Evolutionary conservation across 1,139 yeast species (phyloP), one percentile per base, ranked within the genome.

Genomic region (Kurtzmaniella quercitrusa): DNA sequence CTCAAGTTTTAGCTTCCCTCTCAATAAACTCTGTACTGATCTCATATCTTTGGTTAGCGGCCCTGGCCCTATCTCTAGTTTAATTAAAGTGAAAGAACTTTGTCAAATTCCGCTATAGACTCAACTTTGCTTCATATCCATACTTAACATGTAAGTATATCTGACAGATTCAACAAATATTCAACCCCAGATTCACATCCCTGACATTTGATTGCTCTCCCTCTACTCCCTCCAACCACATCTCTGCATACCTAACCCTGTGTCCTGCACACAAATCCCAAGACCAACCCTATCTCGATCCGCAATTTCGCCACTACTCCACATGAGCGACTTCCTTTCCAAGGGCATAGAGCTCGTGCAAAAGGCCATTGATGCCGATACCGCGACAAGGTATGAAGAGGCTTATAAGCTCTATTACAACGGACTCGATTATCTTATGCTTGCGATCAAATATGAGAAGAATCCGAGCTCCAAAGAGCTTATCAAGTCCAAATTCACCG

Each of bases 341-440:
- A 94, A 93, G 63, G 99, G 98, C 17, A 89, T 93, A 28, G 97
- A 89, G 50, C 75, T 91, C 40, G 95, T 93, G 14, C 95, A 89
- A 58, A 85, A 85, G 63, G 98, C 98, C 20, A 89, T 94, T 45
- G 96, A 91, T 59, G 91, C 95, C 6, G 99, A 94, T 61, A 83
- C 88, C 19, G 93, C 91, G 23, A 86, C 94, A 39, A 76, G 85
- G 51, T 93, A 91, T 55, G 96, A 88, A 47, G 98, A 93, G 51
- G 98, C 98, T 0, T 93, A 93, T 63, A 87, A 88, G 47, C 77
- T 88, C 39, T 94, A 94, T 65, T 89, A 87, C 69, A 88, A 87
- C 55, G 98, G 98, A 2, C 73, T 94, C 47, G 98, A 93, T 61
- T 94, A 93, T 63, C 73, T 94, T 54, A 89, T 94, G 96, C 75